These are phyloP conservation scores for Picochlorum sp. DNA, from an alignment of 139 green algal species.

Conservation along the genomic window DNA sequence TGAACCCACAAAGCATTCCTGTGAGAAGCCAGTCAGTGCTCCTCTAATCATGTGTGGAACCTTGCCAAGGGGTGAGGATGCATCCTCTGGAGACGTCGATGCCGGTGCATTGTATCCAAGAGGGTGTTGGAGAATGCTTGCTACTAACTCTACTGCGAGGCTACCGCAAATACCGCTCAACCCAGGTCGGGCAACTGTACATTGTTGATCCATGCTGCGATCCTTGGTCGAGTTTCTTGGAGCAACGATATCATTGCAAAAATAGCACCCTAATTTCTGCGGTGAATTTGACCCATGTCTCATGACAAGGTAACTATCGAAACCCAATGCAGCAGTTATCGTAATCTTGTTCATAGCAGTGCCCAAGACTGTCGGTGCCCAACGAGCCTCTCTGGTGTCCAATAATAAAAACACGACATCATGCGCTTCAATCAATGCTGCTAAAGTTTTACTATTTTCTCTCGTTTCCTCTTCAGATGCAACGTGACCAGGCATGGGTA, in stretches of 20 bases:
- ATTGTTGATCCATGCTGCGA: slow-evolving; percentile 92
- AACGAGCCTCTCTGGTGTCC: slow-evolving; percentile 89
- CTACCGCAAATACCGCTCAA: slow-evolving; percentile 79
- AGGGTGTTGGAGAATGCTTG: slow-evolving; percentile 69
- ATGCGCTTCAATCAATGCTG: slow-evolving; percentile 44
- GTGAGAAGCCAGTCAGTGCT: slow-evolving; percentile 27
- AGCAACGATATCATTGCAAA: slow-evolving; percentile 97
- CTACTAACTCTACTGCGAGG: slow-evolving; percentile 84
- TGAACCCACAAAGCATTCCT: slow-evolving; percentile 50
- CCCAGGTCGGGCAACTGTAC: slow-evolving; percentile 86
- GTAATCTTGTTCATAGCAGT: slow-evolving; percentile 53
- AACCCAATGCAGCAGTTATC: slow-evolving; percentile 89
- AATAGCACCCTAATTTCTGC: slow-evolving; percentile 91
- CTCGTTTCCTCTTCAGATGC: slow-evolving; percentile 8
- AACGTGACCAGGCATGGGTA: slow-evolving; percentile 90
- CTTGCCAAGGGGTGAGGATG: slow-evolving; percentile 47
- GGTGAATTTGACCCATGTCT: slow-evolving; percentile 37
- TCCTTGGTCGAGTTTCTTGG: slow-evolving; percentile 79
- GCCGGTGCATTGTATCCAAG: slow-evolving; percentile 36
- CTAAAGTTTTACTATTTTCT: slow-evolving; percentile 40
- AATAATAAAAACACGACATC: slow-evolving; percentile 92
- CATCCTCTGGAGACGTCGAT: background rate
- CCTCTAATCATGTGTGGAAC: slow-evolving; percentile 50
- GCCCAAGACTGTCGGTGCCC: slow-evolving; percentile 83
- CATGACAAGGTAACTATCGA: slow-evolving; percentile 84